Base-by-base conservation (phyloP, 805 yeast genomes). In the Saturnispora bothae region DNA sequence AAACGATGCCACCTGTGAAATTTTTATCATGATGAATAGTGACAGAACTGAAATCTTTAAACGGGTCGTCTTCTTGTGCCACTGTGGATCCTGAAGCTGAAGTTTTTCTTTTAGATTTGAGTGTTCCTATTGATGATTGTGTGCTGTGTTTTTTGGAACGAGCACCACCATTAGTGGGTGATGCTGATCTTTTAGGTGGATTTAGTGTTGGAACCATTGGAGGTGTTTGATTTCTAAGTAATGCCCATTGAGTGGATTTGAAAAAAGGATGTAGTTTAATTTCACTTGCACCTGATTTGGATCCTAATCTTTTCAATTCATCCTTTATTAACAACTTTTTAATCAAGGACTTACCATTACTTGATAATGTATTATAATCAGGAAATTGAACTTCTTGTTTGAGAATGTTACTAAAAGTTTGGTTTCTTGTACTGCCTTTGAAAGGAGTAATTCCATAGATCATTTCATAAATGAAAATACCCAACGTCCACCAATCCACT, bases 401-500 rank as follows among this genome's bases (percentile, higher is more conserved):
- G 52, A 92, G 62, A 36, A 92, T 77, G 50, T 85, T 84, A 31
- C 89, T 76, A 56, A 92, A 92, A 0, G 99, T 92, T 48, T 78
- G 78, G 52, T 86, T 86, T 31, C 97, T 70, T 47, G 79, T 85
- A 26, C 74, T 66, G 5, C 98, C 98, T 61, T 92, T 92, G 63
- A 89, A 92, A 2, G 99, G 99, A 0, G 98, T 92, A 7, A 85
- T 82, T 1, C 97, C 97, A 58, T 76, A 88, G 17, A 92, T 63
- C 98, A 92, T 92, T 55, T 92, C 99, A 59, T 76, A 94, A 18
- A 86, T 65, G 50, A 92, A 69, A 16, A 92, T 86, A 3, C 99
- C 99, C 47, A 92, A 64, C 0, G 98, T 92, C 99, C 99, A 92
- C 98, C 98, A 92, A 59, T 92, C 99, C 14, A 92, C 98, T 0